Base-by-base conservation (phyloP, 2,329 filamentous ascomycete genomes). In the Alternaria brassicae region DNA sequence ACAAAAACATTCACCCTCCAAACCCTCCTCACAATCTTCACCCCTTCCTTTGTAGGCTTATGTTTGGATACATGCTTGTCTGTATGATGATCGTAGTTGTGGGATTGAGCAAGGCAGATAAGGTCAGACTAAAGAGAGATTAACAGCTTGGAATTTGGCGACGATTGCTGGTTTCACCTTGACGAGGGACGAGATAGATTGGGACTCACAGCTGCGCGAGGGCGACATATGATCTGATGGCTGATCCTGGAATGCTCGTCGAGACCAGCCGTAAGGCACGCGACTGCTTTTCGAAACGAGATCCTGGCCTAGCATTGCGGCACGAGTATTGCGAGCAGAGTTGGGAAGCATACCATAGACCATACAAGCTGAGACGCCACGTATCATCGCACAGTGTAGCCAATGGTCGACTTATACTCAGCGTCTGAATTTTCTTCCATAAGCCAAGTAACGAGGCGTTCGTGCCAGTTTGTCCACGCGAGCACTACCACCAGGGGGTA, bases 81-180 rank as follows among this genome's bases (percentile, higher is more conserved):
- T n/a, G n/a, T n/a, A n/a, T n/a, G n/a, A n/a, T n/a, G n/a, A n/a
- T n/a, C n/a, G n/a, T n/a, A n/a, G n/a, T 74, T 4, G 81, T 81
- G 0, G 71, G 72, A 0, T 30, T 73, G 45, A 69, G 63, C 48
- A 71, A 65, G 36, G 66, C 61, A 21, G 71, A 69, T 0, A 74
- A 63, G 55, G 66, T 72, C 21, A 68, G 71, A 2, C 50, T 72
- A 61, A 73, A 74, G 67, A 67, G 61, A 37, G 68, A 72, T 23
- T 72, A 62, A 47, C 0, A 1, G 44, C 19, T 21, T 13, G 34
- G n/a, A n/a, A 13, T n/a, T 36, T n/a, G 4, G 34, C 15, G 34
- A 7, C 7, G n/a, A 3, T 36, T 17, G 34, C 4, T 17, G 15
- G 15, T 15, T 36, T 36, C 34, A 17, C 6, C 15, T 36, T 15